Evolutionary conservation across 257 asterid species (phyloP), one percentile per base, ranked within the genome.

Genomic region (Gentiana macrophylla): DNA sequence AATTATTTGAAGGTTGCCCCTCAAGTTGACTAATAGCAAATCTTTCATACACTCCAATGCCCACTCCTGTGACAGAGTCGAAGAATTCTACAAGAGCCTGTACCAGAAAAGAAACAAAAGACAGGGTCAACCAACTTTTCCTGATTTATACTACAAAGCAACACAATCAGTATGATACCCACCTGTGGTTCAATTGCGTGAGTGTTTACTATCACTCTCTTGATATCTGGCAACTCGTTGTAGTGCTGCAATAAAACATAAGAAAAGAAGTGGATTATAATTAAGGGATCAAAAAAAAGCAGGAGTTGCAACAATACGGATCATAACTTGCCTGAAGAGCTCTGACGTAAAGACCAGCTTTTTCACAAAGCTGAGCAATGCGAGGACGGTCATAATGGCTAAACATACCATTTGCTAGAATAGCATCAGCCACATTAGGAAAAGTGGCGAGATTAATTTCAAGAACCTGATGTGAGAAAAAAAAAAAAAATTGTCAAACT

Each of bases 161-260:
- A 55, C 50, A 35, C 12, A 49, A 56, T 4, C 44, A 65, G 47
- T 48, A 34, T 41, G 65, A 3, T 44, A 55, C 49, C 66, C 63
- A 89, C 97, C 99, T 92, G 99, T 52, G 99, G 99, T 84, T 92
- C 99, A 74, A 92, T 92, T 66, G 97, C 99, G 89, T 92, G 97
- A 62, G 99, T 92, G 72, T 92, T 92, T 73, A 92, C 99, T 62
- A 92, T 92, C 62, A 92, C 89, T 47, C 99, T 94, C 80, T 92
- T 92, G 68, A 92, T 77, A 78, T 92, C 99, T 57, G 99, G 92
- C 72, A 92, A 69, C 67, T 92, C 99, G 11, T 85, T 52, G 63
- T 92, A 92, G 62, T 92, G 99, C 97, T 91, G 87, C 81, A 83
- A 61, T 61, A 50, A 66, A 2, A 46, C 35, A 44, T 4, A 33